Evolutionary conservation across 1,139 yeast genomes (phyloP), one percentile per base, ranked within the genome.

Genomic region (Zygosaccharomyces pseudobailii): DNA sequence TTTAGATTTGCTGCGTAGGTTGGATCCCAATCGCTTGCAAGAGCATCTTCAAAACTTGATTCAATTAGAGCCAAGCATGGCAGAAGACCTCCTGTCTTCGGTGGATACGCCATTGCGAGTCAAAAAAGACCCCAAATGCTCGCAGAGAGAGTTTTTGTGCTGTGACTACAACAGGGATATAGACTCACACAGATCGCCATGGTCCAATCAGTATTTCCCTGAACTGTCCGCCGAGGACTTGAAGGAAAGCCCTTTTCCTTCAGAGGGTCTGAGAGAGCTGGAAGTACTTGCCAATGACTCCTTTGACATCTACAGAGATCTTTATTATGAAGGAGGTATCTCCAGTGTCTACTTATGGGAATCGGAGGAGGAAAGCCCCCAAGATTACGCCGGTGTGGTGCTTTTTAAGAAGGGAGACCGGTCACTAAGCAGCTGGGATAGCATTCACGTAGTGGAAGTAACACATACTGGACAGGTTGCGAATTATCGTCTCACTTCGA

Each of bases 151-250:
- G 51, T 92, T 75, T 65, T 74, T 92, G 53, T 80, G 92, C 46
- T 92, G 98, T 69, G 98, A 92, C 65, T 92, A 90, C 67, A 92
- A 92, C 67, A 76, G 98, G 55, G 98, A 92, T 61, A 92, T 95
- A 5, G 97, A 92, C 67, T 83, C 92, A 28, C 87, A 78, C 69
- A 76, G 97, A 57, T 87, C 96, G 0, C 98, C 98, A 3, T 90
- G 94, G 90, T 77, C 89, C 27, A 88, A 88, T 63, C 74, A 77
- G 54, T 92, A 87, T 67, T 81, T 76, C 54, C 96, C 96, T 0
- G 58, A 60, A 6, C 64, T 79, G 20, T 62, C 70, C n/a, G 69
- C 72, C 10, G 84, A 78, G 31, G 89, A 79, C 33, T 76, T 73
- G 36, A 72, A 70, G 36, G 80, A 81, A 27, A 82, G 86, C 2